phyloP scores from a whole-genome alignment of 352 stramenopile genomes.

The Pythium utonaiense region DNA sequence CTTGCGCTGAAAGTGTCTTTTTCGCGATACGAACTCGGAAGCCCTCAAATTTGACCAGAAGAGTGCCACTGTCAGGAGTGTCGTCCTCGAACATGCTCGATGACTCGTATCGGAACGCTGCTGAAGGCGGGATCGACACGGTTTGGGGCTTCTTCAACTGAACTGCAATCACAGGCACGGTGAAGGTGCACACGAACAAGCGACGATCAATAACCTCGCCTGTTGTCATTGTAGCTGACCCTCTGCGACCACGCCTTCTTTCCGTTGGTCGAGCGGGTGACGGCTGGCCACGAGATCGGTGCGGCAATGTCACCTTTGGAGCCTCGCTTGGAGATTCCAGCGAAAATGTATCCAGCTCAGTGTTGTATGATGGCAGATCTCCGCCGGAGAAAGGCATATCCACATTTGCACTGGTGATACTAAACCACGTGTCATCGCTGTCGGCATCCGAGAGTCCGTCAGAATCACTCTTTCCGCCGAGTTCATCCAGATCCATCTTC shows the following conservation, averaged over 20 bases:
- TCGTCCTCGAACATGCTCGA: constrained; percentile 41
- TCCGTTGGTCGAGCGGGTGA: background rate
- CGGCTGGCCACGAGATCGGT: background rate
- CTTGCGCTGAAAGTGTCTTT: constrained; percentile 75
- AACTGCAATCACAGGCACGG: constrained; percentile 73
- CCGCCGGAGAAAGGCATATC: constrained; percentile 20
- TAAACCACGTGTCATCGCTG: constrained; percentile 90
- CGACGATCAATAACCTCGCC: constrained; percentile 64
- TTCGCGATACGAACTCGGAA: constrained; percentile 77
- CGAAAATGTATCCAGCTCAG: constrained; percentile 22
- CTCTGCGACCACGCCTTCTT: constrained; percentile 13
- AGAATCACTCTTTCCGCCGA: constrained; percentile 27
- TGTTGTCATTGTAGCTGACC: constrained; percentile 20
- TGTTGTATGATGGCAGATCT: background rate
- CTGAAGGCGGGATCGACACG: constrained; percentile 36
- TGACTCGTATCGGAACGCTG: constrained; percentile 56
- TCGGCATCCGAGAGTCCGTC: constrained; percentile 67
- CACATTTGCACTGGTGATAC: constrained; percentile 68
- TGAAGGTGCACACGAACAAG: constrained; percentile 79
- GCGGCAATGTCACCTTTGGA: background rate
- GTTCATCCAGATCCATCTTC: constrained; percentile 23
- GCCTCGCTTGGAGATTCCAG: constrained; percentile 1
- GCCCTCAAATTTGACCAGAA: constrained; percentile 76
- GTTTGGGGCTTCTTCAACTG: constrained; percentile 73
- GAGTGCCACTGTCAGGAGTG: constrained; percentile 49